These are phyloP conservation scores for Linnemannia schmuckeri DNA, from an alignment of 192 early-diverging fungal genomes.

Conservation along the genomic window DNA sequence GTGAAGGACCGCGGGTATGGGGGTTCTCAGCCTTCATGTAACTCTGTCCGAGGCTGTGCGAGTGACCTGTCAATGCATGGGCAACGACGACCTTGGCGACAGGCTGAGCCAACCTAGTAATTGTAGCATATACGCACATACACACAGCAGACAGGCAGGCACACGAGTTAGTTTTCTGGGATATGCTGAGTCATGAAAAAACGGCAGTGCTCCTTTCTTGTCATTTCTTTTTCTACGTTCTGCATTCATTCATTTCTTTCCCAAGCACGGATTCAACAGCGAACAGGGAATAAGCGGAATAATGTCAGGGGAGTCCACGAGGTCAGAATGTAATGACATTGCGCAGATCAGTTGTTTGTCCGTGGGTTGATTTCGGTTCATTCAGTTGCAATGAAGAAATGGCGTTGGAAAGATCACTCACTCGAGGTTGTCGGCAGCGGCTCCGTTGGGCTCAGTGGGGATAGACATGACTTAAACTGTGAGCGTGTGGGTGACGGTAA, in stretches of 20 bases:
- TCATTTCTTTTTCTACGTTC: neutral
- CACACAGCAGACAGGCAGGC: neutral
- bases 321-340: neutral
- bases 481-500: neutral
- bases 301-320: neutral
- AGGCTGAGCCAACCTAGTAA: conserved; percentile 35
- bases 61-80: conserved; percentile 49
- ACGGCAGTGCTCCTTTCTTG: neutral
- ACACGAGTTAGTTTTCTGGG: neutral
- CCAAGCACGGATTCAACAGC: neutral
- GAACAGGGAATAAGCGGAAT: neutral
- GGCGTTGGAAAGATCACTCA: neutral
- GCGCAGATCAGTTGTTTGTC: neutral
- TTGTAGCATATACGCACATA: neutral
- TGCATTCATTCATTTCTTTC: neutral
- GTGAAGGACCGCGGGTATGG: conserved; percentile 44
- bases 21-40: conserved; percentile 41
- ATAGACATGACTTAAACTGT: neutral
- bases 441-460: neutral
- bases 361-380: neutral
- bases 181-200: neutral
- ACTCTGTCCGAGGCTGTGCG: conserved; percentile 22
- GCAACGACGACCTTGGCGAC: conserved; percentile 19
- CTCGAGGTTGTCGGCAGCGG: conserved; percentile 3
- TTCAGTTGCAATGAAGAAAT: neutral